Evolutionary conservation across 1,284 basidiomycete species (phyloP).

Genomic region (Gomphus sp.): DNA sequence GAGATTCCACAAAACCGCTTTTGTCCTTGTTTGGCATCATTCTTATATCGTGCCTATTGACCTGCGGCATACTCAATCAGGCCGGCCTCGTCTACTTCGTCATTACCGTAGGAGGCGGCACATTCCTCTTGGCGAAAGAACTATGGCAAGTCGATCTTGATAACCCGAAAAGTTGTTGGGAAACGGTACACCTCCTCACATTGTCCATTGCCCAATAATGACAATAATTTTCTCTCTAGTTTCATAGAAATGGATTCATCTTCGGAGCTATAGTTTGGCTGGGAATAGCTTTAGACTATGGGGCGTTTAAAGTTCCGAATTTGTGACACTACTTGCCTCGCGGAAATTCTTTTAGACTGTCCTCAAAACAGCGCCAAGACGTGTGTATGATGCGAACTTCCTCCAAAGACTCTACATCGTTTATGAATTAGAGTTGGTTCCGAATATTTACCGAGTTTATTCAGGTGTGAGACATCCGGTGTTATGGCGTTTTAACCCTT

Average conservation of each 20-base stretch:
- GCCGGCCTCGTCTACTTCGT: not conserved
- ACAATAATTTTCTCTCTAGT: not conserved
- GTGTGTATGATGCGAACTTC: no score
- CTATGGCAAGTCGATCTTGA: not conserved
- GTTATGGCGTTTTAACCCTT: no score
- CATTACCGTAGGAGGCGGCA: not conserved
- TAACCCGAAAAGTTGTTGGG: not conserved
- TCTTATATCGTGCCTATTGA: not conserved
- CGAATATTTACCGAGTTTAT: no score
- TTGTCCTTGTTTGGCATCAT: not conserved
- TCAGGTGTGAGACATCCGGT: no score
- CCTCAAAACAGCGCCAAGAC: not conserved
- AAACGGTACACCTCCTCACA: not conserved
- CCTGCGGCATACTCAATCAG: not conserved
- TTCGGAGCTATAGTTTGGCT: not conserved
- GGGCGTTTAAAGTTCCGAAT: not conserved
- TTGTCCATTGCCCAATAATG: not conserved
- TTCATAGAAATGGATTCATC: not conserved
- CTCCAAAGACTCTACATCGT: no score
- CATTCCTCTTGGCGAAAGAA: not conserved
- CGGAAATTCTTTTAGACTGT: not conserved
- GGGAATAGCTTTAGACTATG: not conserved
- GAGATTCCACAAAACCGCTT: conserved; percentile 22
- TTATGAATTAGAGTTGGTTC: no score
- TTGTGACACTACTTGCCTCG: not conserved